These are phyloP conservation scores for Cryphonectria parasitica DNA, from an alignment of 2,329 filamentous ascomycete species.

Conservation along the genomic window DNA sequence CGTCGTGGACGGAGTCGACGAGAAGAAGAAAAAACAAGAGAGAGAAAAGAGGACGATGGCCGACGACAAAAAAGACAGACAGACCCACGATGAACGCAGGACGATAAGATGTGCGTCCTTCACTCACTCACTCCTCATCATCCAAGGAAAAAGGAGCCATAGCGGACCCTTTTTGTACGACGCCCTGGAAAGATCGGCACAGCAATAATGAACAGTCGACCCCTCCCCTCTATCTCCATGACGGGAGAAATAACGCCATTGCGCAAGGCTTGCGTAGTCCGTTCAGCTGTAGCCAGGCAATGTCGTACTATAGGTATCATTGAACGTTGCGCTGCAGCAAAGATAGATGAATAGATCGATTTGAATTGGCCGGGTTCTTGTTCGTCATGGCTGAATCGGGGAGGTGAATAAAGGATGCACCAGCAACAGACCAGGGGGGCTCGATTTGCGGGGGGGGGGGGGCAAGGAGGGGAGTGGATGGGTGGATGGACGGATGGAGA, in stretches of 20 bases:
- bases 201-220: not conserved
- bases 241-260: not conserved
- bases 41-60: too few species aligned
- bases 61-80: too few species aligned
- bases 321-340: not conserved
- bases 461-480: not conserved
- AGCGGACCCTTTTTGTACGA: not conserved
- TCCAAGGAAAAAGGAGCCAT: not conserved
- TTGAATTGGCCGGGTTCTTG: not conserved
- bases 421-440: not conserved
- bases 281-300: not conserved
- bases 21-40: not conserved
- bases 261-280: not conserved
- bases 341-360: not conserved
- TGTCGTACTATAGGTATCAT: not conserved
- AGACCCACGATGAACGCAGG: not conserved
- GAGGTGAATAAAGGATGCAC: constrained; percentile 12
- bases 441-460: not conserved
- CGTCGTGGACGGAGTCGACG: not conserved
- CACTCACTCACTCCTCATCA: not conserved
- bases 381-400: constrained; percentile 11
- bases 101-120: not conserved
- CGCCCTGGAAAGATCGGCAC: constrained; percentile 4
- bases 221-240: not conserved
- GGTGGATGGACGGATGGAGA: too few species aligned